Base-by-base conservation (phyloP, 345 rosid genomes). In the Diplotaxis tenuifolia region DNA sequence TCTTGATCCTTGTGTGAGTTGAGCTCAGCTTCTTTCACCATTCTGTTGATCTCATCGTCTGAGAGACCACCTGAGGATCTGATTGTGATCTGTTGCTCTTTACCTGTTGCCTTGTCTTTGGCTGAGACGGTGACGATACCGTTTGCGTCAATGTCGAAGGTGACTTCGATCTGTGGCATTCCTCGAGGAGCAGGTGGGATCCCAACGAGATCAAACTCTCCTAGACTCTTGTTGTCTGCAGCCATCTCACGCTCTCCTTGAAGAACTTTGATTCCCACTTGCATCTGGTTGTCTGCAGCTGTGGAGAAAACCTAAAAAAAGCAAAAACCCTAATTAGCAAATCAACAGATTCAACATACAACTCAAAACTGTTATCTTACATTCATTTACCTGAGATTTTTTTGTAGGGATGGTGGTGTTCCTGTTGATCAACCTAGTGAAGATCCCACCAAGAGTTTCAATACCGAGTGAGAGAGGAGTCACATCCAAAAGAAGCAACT, bases 331-430 rank as follows among this genome's bases (percentile, higher is more conserved):
- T 7, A 57, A 74, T 68, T 22, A 75, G 62, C 59, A 18, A n/a
- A 16, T 14, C 53, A 18, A 22, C 11, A 31, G 10, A 29, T 7
- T 16, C 0, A 19, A 9, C 4, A 8, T 8, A 56, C 0, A 19
- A 9, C 4, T 6, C 5, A 56, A n/a, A 29, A 16, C 70, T 40
- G 27, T 56, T 1, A 25, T 21, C 20, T 57, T 19, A 65, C 47
- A 10, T 65, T 29, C 31, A 50, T 25, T 4, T 47, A 85, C 88
- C 86, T 83, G 84, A 55, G 81, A 69, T 66, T 85, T 83, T 84
- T 81, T 83, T 4, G 89, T 85, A 23, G 89, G 89, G 40, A 85
- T 85, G 3, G 89, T 81, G 25, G 87, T 85, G 70, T 85, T 85
- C 27, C 87, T 66, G 61, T 72, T 71, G 52, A 85, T 83, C 73